A percentile compares a stretch with the other conserved stretches of the same genome.
Evolutionary conservation across 495 filamentous ascomycete species (phyloP).

Genomic region (Neurospora intermedia): DNA sequence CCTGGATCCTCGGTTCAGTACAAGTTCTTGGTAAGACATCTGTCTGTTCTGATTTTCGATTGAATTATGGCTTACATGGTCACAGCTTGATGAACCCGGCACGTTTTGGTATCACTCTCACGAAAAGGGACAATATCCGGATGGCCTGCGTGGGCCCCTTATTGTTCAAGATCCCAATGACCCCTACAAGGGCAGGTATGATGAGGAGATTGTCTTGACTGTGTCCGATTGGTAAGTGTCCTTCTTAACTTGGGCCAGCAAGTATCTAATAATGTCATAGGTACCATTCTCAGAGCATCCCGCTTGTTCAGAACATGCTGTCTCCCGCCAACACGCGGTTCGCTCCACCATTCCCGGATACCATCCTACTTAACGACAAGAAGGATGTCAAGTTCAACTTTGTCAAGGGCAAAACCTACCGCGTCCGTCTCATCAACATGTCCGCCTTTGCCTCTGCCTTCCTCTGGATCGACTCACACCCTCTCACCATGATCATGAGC

Average conservation of each 20-base stretch:
- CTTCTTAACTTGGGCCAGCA: slow-evolving; percentile 16
- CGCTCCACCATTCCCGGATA: slow-evolving; percentile 50
- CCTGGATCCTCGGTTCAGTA: slow-evolving; percentile 55
- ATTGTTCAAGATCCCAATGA: slow-evolving; percentile 59
- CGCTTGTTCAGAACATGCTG: slow-evolving; percentile 44
- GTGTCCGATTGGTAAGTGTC: slow-evolving; percentile 52
- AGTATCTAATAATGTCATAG: slow-evolving; percentile 39
- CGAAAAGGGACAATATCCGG: slow-evolving; percentile 59
- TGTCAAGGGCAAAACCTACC: slow-evolving; percentile 62
- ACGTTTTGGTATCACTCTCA: slow-evolving; percentile 85
- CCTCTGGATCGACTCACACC: slow-evolving; percentile 53
- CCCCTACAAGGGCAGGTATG: slow-evolving; percentile 52
- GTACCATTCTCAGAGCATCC: slow-evolving; percentile 47
- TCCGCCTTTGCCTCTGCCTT: slow-evolving; percentile 50
- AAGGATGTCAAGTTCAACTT: slow-evolving; percentile 47
- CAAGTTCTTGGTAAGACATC: slow-evolving; percentile 49
- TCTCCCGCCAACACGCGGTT: slow-evolving; percentile 39
- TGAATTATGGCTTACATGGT: slow-evolving; percentile 4
- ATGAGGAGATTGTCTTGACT: slow-evolving; percentile 48
- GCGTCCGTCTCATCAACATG: slow-evolving; percentile 65
- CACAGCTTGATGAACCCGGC: slow-evolving; percentile 49
- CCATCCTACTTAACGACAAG: slow-evolving; percentile 57
- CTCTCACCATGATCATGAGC: slow-evolving; percentile 49
- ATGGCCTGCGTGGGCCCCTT: slow-evolving; percentile 62
- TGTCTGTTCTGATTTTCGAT: not conserved